Evolutionary conservation across 2,329 filamentous ascomycete genomes (phyloP).

Genomic region (Cytospora chrysosperma): DNA sequence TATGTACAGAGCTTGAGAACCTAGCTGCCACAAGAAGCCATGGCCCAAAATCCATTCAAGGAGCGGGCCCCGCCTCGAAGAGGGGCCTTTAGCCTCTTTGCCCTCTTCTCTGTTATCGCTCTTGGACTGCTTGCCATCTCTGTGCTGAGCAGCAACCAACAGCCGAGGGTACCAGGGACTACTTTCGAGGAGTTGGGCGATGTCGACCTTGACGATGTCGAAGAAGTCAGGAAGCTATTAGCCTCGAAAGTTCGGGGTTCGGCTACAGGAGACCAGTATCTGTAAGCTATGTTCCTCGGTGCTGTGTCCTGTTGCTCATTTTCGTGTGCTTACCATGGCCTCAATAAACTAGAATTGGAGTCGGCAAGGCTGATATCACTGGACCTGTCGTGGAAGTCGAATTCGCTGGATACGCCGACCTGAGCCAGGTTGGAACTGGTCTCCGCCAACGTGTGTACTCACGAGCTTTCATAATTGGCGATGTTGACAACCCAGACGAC

Average conservation of each 20-base stretch:
- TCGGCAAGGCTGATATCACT: constrained; percentile 59
- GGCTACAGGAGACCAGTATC: constrained; percentile 20
- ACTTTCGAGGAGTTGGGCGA: constrained; percentile 11
- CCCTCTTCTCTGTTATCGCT: constrained; percentile 17
- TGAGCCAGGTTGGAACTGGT: constrained; percentile 78
- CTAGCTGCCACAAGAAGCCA: background rate
- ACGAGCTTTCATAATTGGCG: constrained; percentile 82
- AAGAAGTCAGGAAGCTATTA: constrained; percentile 20
- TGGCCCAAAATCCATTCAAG: constrained; percentile 9
- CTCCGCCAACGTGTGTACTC: constrained; percentile 86
- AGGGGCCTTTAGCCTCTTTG: constrained; percentile 12
- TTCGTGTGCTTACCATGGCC: constrained; percentile 1
- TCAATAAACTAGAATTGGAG: constrained; percentile 40
- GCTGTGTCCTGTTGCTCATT: background rate
- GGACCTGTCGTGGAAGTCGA: constrained; percentile 86
- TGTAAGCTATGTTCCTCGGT: constrained; percentile 4
- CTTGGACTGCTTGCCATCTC: constrained; percentile 21
- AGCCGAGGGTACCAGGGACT: background rate
- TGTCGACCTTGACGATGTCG: constrained; percentile 18
- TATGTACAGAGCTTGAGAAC: background rate
- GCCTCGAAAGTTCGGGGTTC: constrained; percentile 20
- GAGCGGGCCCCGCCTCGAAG: constrained; percentile 15
- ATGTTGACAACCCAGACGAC: constrained; percentile 62
- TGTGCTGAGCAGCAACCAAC: constrained; percentile 16
- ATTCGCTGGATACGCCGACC: constrained; percentile 87